Base-by-base conservation (phyloP, 352 stramenopile genomes). In the Pilasporangium apinafurcum region DNA sequence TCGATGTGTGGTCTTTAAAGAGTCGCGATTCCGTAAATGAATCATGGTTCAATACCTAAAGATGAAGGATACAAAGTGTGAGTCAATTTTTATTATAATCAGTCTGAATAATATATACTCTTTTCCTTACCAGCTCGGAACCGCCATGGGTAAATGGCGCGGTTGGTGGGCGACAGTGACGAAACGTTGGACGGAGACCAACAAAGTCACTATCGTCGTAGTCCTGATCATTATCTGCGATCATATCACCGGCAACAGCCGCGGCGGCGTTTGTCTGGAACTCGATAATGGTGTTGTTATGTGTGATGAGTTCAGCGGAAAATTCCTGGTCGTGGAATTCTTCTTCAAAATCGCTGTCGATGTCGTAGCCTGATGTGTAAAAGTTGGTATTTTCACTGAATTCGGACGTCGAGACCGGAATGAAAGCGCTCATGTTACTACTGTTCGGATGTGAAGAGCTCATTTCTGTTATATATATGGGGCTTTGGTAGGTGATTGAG, bases 311-410 rank as follows among this genome's bases (percentile, higher is more conserved):
- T 30, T 63, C 58, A 20, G 30, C 37, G 5, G 47, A 47, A 33
- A 55, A 49, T 36, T 61, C 43, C 20, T 49, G 26, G 37, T 54
- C 14, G 8, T 44, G 28, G 4, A 16, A 10, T 16, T 49, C 34
- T 22, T 43, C 37, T 29, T 43, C 44, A 29, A 41, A 24, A 20
- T 43, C 37, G 13, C 56, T 35, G 42, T 68, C 55, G 38, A 65
- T 61, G 43, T 48, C 53, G 47, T 65, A 68, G 43, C 61, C 59
- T 4, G 59, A 60, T 9, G 59, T 56, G 29, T 62, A 56, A 51
- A 68, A 56, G n/a, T n/a, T n/a, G n/a, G n/a, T n/a, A n/a, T n/a
- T n/a, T n/a, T n/a, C n/a, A n/a, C n/a, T n/a, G n/a, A n/a, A n/a
- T n/a, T n/a, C n/a, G n/a, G n/a, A n/a, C n/a, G n/a, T n/a, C n/a